Evolutionary conservation across 345 rosid genomes (phyloP), one percentile per base, ranked within the genome.

Genomic region (Eucalyptus albens): DNA sequence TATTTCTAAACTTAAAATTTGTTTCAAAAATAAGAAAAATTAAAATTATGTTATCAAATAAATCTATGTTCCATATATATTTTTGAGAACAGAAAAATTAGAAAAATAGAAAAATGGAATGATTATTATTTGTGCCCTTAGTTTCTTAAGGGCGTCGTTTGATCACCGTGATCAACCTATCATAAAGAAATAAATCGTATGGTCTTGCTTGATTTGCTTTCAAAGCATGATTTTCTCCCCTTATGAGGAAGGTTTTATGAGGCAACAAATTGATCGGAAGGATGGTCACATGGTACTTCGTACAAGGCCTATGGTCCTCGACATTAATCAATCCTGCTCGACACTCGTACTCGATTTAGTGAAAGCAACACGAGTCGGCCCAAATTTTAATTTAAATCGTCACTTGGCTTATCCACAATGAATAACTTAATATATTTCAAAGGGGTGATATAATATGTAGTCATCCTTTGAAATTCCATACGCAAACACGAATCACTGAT

Each of bases 11-110:
- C 0, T 53, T 7, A 8, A 53, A 53, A 3, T 53, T 53, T 53
- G 10, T 19, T 53, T 0, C 0, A 3, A 53, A 19, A 40, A 40
- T 40, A 40, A 5, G 3, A 40, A 5, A 40, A 40, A 40, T 37
- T 37, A 37, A 33, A 37, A 40, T 40, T 40, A 5, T 2, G 6
- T 5, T 3, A 53, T 53, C 0, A 53, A 19, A 53, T 53, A 0
- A 0, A 53, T 53, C 1, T 53, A 0, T 19, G 0, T 53, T 53
- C 2, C 2, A 19, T 0, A 19, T 53, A 53, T 19, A 0, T 53
- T 53, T 53, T 53, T 19, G 1, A 0, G 5, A 53, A 19, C 5
- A 53, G 2, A 53, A 19, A 53, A 53, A 7, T 7, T 53, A 3
- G 59, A 53, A 53, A 53, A 19, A 53, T 8, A 53, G 26, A 2